Percentiles rank a stretch among this genome's conserved stretches.
Conservation (phyloP, 768 basidiomycete species). For the Leccinum pellstonianum region DNA sequence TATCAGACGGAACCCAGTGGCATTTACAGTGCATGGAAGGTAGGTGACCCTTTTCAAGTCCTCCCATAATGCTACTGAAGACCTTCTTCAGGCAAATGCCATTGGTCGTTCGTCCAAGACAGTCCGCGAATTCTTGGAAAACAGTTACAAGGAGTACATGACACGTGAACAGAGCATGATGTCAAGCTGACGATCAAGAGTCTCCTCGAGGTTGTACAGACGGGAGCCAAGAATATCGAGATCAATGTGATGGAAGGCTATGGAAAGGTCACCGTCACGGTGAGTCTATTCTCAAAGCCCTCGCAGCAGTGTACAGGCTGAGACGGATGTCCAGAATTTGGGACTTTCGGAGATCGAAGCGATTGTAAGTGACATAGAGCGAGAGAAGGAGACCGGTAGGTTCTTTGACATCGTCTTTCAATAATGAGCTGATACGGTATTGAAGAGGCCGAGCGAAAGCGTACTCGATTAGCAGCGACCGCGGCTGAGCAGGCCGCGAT, state of each 20-base stretch:
- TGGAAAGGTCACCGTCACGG: conserved; percentile 90
- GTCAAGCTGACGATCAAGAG: conserved; percentile 94
- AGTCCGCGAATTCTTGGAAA: conserved; percentile 97
- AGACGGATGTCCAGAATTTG: conserved; percentile 59
- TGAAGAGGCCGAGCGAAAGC: conserved; percentile 92
- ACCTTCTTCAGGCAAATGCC: conserved; percentile 77
- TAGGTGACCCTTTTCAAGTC: conserved; percentile 25
- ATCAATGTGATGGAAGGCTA: conserved; percentile 97
- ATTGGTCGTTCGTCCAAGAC: conserved; percentile 98
- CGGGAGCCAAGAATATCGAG: conserved; percentile 99
- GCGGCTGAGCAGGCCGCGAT: conserved; percentile 91
- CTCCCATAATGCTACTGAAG: not conserved
- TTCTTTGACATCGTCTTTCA: not conserved
- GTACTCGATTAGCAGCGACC: conserved; percentile 85
- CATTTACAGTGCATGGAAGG: conserved; percentile 99
- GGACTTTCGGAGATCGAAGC: conserved; percentile 85
- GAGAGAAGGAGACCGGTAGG: conserved; percentile 93
- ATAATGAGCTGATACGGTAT: conserved; percentile 2
- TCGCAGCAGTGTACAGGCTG: not conserved
- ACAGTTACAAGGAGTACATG: conserved; percentile 93
- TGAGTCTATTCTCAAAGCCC: conserved; percentile 35
- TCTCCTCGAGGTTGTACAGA: conserved; percentile 96
- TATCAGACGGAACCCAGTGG: conserved; percentile 98
- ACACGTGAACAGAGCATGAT: conserved; percentile 72
- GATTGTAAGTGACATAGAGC: conserved; percentile 91